phyloP scores from a whole-genome alignment of 805 yeast genomes.

The Myxozyma neotropica region DNA sequence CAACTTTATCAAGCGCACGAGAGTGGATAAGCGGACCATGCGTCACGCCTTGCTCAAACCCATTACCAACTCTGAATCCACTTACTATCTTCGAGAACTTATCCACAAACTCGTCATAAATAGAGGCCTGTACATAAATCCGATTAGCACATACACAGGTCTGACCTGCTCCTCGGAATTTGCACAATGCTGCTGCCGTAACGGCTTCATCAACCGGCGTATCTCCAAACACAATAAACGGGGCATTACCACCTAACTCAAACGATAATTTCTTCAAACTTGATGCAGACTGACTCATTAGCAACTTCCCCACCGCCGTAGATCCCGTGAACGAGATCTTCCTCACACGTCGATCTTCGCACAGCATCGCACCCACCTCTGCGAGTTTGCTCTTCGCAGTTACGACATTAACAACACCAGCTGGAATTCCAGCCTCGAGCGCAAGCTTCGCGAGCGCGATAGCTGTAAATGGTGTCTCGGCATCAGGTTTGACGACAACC shows the following conservation, averaged over 20 bases:
- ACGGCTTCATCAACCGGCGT: conserved; percentile 72
- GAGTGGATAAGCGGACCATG: conserved; percentile 77
- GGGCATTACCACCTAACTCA: conserved; percentile 83
- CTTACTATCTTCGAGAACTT: conserved; percentile 52
- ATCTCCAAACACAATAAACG: conserved; percentile 73
- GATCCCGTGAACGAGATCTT: conserved; percentile 81
- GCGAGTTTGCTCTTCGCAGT: conserved; percentile 45
- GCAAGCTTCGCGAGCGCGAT: conserved; percentile 64
- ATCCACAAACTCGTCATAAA: conserved; percentile 64
- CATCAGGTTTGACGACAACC: conserved; percentile 73
- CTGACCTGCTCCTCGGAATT: conserved; percentile 78
- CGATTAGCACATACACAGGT: conserved; percentile 57
- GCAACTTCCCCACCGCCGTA: conserved; percentile 68
- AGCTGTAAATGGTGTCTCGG: conserved; percentile 74
- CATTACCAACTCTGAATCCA: conserved; percentile 61
- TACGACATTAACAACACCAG: conserved; percentile 67
- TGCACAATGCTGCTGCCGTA: conserved; percentile 65
- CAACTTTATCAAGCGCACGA: conserved; percentile 63
- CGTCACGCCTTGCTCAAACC: conserved; percentile 58
- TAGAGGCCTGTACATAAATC: conserved; percentile 50
- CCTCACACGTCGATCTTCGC: conserved; percentile 57
- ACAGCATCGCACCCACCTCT: conserved; percentile 53
- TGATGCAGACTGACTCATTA: conserved; percentile 61
- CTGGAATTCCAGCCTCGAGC: conserved; percentile 69
- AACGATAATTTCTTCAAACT: conserved; percentile 70